Evolutionary conservation across 2,329 filamentous ascomycete genomes (phyloP), one percentile per base, ranked within the genome.

Genomic region (Sporothrix dimorphospora): DNA sequence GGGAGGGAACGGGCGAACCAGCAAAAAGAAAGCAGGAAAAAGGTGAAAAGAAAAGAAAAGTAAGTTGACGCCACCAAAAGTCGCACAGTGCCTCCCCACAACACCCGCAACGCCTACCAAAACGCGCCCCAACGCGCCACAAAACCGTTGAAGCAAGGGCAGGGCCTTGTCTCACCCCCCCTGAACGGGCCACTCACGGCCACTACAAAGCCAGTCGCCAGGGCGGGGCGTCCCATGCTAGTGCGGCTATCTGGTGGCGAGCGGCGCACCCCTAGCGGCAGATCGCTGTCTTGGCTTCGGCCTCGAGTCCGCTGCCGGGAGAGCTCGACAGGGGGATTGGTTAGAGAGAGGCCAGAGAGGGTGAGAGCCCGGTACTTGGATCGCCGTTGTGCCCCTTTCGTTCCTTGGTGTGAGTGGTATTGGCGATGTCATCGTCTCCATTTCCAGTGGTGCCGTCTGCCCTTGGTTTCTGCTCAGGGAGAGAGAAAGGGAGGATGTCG

Each of bases 111-210:
- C 59, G 59, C 59, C 38, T 61, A 16, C 27, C 38, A 59, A 42
- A 14, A 42, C 40, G 30, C 53, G 53, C 59, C 9, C 59, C 59
- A 67, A 67, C 42, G 27, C 45, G 42, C 63, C 42, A 51, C 61
- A 68, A 34, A 49, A 34, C 65, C 65, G 65, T 68, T 68, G 49
- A 55, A 68, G 65, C 65, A 68, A 68, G 65, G 65, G 49, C 47
- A 21, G 27, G 30, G 47, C 47, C 2, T 21, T 68, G 65, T 68
- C 65, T 68, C 65, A 68, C 19, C 3, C 19, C 65, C 65, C 65
- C 30, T 68, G 65, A 55, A 38, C 47, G 45, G 47, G 16, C 57
- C n/a, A 19, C 27, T 11, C 6, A 12, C 55, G 30, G 55, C 55
- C 55, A n/a, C 55, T 38, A 34, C 45, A 51, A 7, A 66, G 42